Evolutionary conservation across 2,329 filamentous ascomycete genomes (phyloP).

Genomic region (Colletotrichum melonis): DNA sequence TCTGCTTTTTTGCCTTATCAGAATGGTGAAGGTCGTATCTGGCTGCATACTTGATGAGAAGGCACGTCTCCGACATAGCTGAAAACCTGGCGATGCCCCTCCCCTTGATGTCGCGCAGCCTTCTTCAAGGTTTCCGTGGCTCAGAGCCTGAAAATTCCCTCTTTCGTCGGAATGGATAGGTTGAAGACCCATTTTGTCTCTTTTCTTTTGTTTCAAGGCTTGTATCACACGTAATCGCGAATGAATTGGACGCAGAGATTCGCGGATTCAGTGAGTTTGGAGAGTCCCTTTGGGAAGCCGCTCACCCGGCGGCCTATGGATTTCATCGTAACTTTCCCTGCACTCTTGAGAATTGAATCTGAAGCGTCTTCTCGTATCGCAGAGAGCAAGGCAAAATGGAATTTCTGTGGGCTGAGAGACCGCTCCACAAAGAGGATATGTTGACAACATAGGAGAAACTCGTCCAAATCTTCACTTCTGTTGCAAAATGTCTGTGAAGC

Average conservation of each 20-base stretch:
- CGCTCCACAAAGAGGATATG: conserved; percentile 55
- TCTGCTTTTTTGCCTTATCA: conserved; percentile 43
- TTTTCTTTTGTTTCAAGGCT: conserved; percentile 51
- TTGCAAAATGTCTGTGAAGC: conserved; percentile 47
- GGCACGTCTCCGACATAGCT: conserved; percentile 41
- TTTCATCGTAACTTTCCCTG: conserved; percentile 35
- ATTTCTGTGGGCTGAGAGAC: conserved; percentile 48
- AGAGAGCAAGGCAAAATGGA: conserved; percentile 44
- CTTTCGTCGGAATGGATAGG: conserved; percentile 45
- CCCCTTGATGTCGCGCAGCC: conserved; percentile 52
- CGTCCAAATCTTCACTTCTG: conserved; percentile 44
- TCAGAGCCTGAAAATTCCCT: conserved; percentile 43
- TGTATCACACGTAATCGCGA: conserved; percentile 61
- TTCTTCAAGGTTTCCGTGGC: conserved; percentile 57
- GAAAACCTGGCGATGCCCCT: background rate
- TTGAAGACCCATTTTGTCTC: conserved; percentile 36
- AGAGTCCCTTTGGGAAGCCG: conserved; percentile 57
- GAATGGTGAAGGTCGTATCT: conserved; percentile 53
- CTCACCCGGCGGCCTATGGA: conserved; percentile 49
- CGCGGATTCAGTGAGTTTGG: conserved; percentile 47
- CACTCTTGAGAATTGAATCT: conserved; percentile 38
- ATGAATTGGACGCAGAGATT: conserved; percentile 57
- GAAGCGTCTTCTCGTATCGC: background rate
- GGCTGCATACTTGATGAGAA: conserved; percentile 59
- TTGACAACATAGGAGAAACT: conserved; percentile 51